Percentiles rank a stretch among this genome's conserved stretches.
Evolutionary conservation across 805 yeast species (phyloP).

Genomic region (Ogataea glucozyma): DNA sequence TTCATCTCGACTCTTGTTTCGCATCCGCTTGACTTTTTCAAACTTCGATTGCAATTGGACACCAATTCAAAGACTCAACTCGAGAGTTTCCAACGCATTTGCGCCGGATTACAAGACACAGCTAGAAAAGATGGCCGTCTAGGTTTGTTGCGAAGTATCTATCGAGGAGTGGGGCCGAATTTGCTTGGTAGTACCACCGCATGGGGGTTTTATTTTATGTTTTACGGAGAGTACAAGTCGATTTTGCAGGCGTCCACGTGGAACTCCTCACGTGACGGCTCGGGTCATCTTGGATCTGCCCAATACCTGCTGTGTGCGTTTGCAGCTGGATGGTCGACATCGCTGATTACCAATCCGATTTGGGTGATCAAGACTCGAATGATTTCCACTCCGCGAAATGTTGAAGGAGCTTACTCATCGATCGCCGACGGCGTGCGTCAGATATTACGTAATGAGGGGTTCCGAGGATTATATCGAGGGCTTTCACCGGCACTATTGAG

Average conservation of each 20-base stretch:
- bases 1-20: slow-evolving; percentile 72
- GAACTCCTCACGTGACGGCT: neutral
- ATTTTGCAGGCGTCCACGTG: slow-evolving; percentile 6
- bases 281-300: slow-evolving; percentile 41
- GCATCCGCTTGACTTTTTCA: slow-evolving; percentile 88
- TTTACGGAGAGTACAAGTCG: slow-evolving; percentile 65
- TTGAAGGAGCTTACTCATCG: slow-evolving; percentile 58
- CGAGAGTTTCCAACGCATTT: slow-evolving; percentile 30
- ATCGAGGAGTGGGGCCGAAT: slow-evolving; percentile 81
- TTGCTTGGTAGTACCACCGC: slow-evolving; percentile 80
- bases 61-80: slow-evolving; percentile 33
- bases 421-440: slow-evolving; percentile 53
- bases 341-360: slow-evolving; percentile 82
- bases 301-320: slow-evolving; percentile 58
- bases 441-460: slow-evolving; percentile 57
- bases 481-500: slow-evolving; percentile 73
- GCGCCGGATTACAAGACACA: slow-evolving; percentile 15
- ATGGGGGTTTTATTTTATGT: slow-evolving; percentile 85
- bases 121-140: slow-evolving; percentile 17
- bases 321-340: slow-evolving; percentile 73
- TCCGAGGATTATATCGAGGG: slow-evolving; percentile 79
- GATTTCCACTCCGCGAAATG: slow-evolving; percentile 51
- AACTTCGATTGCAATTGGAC: slow-evolving; percentile 76
- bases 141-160: slow-evolving; percentile 38
- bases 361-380: slow-evolving; percentile 96